Base-by-base conservation (phyloP, 805 yeast genomes). In the Monosporozyma servazzii region DNA sequence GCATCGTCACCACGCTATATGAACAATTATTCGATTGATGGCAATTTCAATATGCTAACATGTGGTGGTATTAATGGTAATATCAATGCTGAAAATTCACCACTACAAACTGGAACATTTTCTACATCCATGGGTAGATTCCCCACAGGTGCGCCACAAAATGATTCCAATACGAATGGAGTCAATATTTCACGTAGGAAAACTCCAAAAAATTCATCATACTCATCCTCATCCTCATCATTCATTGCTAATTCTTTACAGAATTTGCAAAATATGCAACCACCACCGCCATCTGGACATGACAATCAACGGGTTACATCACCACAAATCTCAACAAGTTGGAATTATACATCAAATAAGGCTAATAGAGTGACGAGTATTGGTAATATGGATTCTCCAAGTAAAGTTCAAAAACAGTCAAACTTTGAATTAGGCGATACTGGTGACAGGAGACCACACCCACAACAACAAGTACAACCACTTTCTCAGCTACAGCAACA, bases 1-100 rank as follows among this genome's bases (percentile, higher is more conserved):
- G 63, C 67, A 6, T 65, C 69, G 3, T 63, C 67, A 2, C 69
- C 69, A 29, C 53, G 67, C 51, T 55, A 54, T 37, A 44, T 49
- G 10, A 17, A 45, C 7, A 48, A 31, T 18, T 30, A 46, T 42
- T 20, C 45, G 17, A 50, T 39, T 25, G 48, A 51, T 17, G 17
- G 17, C 15, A 33, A 33, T 15, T 33, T 33, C 17, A 33, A 33
- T 33, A 15, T 33, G 37, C 13, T 33, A 33, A 47, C 51, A 17
- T 48, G 40, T 40, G 27, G 40, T 40, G 27, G 27, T 13, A 20
- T 46, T 48, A 39, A 53, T 31, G 33, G 21, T 25, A 47, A 20
- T 48, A 56, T 13, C 17, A 37, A 37, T 37, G 41, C 15, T 8
- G 41, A 23, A 1, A 54, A 58, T 47, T 56, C 61, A 31, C 61